phyloP scores from a whole-genome alignment of 495 filamentous ascomycete species.

The Hyaloscypha finlandica region DNA sequence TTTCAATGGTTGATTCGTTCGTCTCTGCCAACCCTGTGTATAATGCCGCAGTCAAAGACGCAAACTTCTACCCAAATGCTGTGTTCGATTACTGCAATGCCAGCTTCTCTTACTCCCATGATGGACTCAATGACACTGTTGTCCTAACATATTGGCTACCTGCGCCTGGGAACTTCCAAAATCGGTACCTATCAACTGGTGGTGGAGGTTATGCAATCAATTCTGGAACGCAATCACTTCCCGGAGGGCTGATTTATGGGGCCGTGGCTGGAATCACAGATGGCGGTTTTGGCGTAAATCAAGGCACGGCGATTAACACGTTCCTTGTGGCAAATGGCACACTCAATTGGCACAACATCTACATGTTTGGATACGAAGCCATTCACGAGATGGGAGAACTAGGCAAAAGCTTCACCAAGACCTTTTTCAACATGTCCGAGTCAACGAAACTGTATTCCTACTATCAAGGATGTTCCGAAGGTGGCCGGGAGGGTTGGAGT shows the following conservation, averaged over 20 bases:
- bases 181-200: conserved; percentile 42
- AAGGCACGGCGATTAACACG: conserved; percentile 37
- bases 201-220: conserved; percentile 51
- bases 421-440: conserved; percentile 35
- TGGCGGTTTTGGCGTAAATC: conserved; percentile 48
- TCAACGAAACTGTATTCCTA: conserved; percentile 46
- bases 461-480: conserved; percentile 49
- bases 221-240: conserved; percentile 37
- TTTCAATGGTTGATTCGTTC: conserved; percentile 37
- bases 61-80: conserved; percentile 11
- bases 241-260: conserved; percentile 45
- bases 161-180: conserved; percentile 38
- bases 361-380: conserved; percentile 51
- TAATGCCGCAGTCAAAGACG: conserved; percentile 33
- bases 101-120: conserved; percentile 47
- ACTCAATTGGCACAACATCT: conserved; percentile 44
- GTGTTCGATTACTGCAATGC: conserved; percentile 44
- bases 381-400: conserved; percentile 37
- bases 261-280: conserved; percentile 48
- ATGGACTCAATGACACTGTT: conserved; percentile 40
- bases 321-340: conserved; percentile 46
- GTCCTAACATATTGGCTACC: conserved; percentile 41
- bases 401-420: conserved; percentile 43
- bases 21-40: conserved; percentile 35
- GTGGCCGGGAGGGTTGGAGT: conserved; percentile 46